phyloP scores from a whole-genome alignment of 768 basidiomycete genomes.

The Amylocystis lapponica region DNA sequence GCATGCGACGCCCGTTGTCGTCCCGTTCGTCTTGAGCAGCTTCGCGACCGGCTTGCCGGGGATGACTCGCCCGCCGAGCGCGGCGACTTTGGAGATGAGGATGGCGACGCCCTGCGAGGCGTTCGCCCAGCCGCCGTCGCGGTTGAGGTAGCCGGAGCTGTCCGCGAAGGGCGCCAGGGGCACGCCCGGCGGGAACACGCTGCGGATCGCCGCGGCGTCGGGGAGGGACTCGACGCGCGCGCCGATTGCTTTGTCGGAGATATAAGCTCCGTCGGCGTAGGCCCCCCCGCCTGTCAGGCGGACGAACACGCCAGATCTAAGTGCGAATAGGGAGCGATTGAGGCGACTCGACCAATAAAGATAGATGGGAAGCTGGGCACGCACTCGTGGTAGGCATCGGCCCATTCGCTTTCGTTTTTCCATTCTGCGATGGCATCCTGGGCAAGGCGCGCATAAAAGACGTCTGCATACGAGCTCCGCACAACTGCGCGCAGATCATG shows the following conservation, averaged over 20 bases:
- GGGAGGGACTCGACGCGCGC: slow-evolving; percentile 39
- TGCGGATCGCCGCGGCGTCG: slow-evolving; percentile 35
- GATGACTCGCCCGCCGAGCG: slow-evolving; percentile 55
- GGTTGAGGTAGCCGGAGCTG: slow-evolving; percentile 60
- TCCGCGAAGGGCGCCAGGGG: slow-evolving; percentile 30
- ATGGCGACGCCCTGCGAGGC: slow-evolving; percentile 60
- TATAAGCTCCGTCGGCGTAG: slow-evolving; percentile 50
- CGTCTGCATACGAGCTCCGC: slow-evolving; percentile 65
- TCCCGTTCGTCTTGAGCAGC: slow-evolving; percentile 35
- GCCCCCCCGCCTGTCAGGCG: slow-evolving; percentile 32
- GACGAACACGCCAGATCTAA: slow-evolving; percentile 65
- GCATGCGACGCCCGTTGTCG: slow-evolving; percentile 56
- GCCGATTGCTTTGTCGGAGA: slow-evolving; percentile 59
- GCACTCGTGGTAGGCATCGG: slow-evolving; percentile 79
- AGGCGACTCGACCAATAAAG: too few relatives aligned
- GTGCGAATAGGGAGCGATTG: not conserved
- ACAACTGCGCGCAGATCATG: slow-evolving; percentile 44
- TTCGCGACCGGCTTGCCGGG: slow-evolving; percentile 51
- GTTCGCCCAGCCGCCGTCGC: slow-evolving; percentile 80
- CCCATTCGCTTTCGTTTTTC: slow-evolving; percentile 61
- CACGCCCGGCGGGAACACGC: slow-evolving; percentile 41
- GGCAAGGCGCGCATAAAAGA: slow-evolving; percentile 64
- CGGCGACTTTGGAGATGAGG: slow-evolving; percentile 49
- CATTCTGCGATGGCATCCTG: slow-evolving; percentile 73
- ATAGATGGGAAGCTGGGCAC: slow-evolving; percentile 23